Percentiles rank a stretch among this genome's conserved stretches.
phyloP scores from a whole-genome alignment of 1,284 basidiomycete genomes.

The Apiotrichum sp. region DNA sequence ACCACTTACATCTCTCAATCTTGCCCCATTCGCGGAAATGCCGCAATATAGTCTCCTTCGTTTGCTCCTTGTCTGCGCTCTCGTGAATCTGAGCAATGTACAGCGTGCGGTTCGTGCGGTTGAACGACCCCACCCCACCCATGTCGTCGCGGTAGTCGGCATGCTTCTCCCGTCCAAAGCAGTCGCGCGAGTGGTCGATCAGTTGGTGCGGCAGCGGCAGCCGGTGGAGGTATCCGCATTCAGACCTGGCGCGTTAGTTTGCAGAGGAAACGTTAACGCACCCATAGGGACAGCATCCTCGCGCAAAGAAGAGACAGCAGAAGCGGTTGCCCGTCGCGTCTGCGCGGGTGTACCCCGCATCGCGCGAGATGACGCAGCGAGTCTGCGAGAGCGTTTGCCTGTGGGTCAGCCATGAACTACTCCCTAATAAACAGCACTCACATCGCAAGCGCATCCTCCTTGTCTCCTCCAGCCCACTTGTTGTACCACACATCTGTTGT shows the following conservation, averaged over 20 bases:
- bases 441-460: constrained; percentile 89
- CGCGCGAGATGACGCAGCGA: constrained; percentile 79
- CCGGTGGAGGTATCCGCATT: constrained; percentile 90
- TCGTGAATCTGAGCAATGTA: constrained; percentile 94
- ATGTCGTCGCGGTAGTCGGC: constrained; percentile 97
- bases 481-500: constrained; percentile 93
- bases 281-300: constrained; percentile 96
- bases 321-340: constrained; percentile 87
- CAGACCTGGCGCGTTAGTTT: constrained; percentile 53
- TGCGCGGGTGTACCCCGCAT: constrained; percentile 87
- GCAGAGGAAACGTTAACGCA: constrained; percentile 20
- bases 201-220: constrained; percentile 68
- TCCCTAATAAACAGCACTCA: too few species aligned
- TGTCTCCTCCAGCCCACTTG: constrained; percentile 94
- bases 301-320: constrained; percentile 89
- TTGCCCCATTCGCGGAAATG: constrained; percentile 99
- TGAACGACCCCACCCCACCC: constrained; percentile 97
- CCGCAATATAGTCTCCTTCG: constrained; percentile 76
- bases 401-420: constrained; percentile 1
- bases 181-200: constrained; percentile 89
- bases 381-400: constrained; percentile 72
- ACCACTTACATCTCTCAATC: constrained; percentile 74
- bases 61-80: constrained; percentile 76
- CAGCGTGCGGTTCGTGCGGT: constrained; percentile 84
- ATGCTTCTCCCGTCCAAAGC: constrained; percentile 96